Percentiles rank a stretch among this genome's conserved stretches.
These are phyloP conservation scores for Fallopia convolvulus DNA, from an alignment of 148 eudicot genomes.

Conservation along the genomic window DNA sequence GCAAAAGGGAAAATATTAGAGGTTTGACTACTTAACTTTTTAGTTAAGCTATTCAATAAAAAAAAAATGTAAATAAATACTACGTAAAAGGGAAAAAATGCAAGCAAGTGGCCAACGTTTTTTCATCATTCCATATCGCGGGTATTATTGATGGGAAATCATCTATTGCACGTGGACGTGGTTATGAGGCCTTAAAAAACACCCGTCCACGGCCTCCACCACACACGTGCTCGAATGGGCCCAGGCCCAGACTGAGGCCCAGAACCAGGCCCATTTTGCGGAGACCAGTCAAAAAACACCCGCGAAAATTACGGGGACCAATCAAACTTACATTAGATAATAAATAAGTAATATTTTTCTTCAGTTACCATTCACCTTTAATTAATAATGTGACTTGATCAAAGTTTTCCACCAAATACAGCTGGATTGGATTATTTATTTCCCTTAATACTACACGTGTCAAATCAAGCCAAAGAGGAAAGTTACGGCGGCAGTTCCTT, in stretches of 20 bases:
- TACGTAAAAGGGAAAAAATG: not conserved
- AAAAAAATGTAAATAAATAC: not conserved
- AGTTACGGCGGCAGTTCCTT: not conserved
- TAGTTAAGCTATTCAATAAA: not conserved
- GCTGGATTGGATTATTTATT: not conserved
- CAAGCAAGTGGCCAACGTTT: not conserved
- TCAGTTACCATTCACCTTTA: not conserved
- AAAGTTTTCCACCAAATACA: not conserved
- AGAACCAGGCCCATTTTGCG: not conserved
- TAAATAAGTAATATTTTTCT: not conserved
- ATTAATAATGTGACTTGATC: not conserved
- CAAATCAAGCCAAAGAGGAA: not conserved
- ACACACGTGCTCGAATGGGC: not conserved
- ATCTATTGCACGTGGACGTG: conserved; percentile 3
- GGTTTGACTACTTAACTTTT: no score
- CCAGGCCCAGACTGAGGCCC: not conserved
- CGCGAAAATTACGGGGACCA: not conserved
- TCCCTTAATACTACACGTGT: not conserved
- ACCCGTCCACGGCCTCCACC: not conserved
- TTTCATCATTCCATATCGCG: not conserved
- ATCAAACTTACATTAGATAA: not conserved
- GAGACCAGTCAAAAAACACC: not conserved
- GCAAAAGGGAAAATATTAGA: no score
- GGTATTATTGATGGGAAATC: not conserved
- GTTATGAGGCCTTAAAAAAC: not conserved